phyloP scores from a whole-genome alignment of 768 basidiomycete species.

The Russula vinacea region DNA sequence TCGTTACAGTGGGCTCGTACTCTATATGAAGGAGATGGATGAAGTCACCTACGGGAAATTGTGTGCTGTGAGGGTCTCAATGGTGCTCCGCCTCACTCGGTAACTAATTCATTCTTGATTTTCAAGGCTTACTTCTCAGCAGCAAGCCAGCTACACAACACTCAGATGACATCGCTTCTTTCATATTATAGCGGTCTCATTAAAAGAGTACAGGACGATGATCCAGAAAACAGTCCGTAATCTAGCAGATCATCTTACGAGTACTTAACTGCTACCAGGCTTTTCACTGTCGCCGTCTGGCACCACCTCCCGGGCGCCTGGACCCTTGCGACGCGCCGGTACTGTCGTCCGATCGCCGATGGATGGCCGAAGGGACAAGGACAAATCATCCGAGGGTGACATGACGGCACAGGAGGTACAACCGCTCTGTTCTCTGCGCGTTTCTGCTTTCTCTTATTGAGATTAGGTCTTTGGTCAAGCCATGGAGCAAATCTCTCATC shows the following conservation, averaged over 20 bases:
- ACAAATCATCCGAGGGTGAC: slow-evolving; percentile 55
- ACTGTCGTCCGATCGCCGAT: slow-evolving; percentile 79
- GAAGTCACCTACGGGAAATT: slow-evolving; percentile 82
- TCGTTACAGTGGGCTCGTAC: slow-evolving; percentile 82
- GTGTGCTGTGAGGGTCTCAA: slow-evolving; percentile 65
- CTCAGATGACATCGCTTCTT: slow-evolving; percentile 75
- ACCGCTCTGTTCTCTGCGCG: slow-evolving; percentile 6
- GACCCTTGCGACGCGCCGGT: slow-evolving; percentile 74
- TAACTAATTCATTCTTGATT: background rate
- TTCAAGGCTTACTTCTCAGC: slow-evolving; percentile 85
- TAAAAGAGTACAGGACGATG: slow-evolving; percentile 72
- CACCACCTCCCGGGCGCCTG: slow-evolving; percentile 48
- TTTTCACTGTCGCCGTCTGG: slow-evolving; percentile 37
- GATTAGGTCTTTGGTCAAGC: slow-evolving; percentile 68
- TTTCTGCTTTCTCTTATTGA: slow-evolving; percentile 3
- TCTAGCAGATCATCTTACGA: background rate
- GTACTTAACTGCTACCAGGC: slow-evolving; percentile 21
- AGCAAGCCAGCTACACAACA: slow-evolving; percentile 74
- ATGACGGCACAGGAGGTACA: slow-evolving; percentile 68
- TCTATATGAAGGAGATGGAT: slow-evolving; percentile 97
- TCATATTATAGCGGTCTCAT: slow-evolving; percentile 55
- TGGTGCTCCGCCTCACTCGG: background rate
- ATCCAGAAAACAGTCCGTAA: slow-evolving; percentile 46
- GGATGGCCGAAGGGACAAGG: slow-evolving; percentile 56
- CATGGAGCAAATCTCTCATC: slow-evolving; percentile 69